A percentile compares a stretch with the other conserved stretches of the same genome.
phyloP scores from a whole-genome alignment of 176 grass and related monocot species.

The Eremochloa ophiuroides region DNA sequence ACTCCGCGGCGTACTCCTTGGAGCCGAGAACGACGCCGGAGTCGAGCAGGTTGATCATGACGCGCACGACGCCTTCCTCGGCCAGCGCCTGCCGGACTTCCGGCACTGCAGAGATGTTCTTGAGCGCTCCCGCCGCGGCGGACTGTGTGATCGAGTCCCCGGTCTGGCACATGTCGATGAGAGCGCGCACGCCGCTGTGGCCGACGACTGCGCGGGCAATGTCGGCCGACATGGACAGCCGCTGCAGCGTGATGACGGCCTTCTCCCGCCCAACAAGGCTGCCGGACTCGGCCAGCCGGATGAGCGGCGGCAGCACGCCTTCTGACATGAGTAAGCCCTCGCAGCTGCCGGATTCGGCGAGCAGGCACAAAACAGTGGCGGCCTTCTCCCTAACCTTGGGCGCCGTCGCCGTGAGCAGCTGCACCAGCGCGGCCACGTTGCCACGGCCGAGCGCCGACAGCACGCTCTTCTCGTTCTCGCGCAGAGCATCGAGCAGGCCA shows the following conservation, averaged over 20 bases:
- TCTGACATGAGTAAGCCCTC: slow-evolving; percentile 73
- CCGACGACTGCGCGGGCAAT: slow-evolving; percentile 72
- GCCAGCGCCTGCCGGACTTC: slow-evolving; percentile 71
- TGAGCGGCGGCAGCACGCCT: slow-evolving; percentile 71
- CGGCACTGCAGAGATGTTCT: slow-evolving; percentile 78
- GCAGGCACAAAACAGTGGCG: slow-evolving; percentile 59
- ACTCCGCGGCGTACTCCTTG: slow-evolving; percentile 94
- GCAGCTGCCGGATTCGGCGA: slow-evolving; percentile 73
- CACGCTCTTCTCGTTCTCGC: slow-evolving; percentile 88
- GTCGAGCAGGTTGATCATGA: slow-evolving; percentile 84
- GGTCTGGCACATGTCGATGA: slow-evolving; percentile 83
- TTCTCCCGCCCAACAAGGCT: slow-evolving; percentile 84
- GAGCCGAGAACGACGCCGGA: slow-evolving; percentile 64
- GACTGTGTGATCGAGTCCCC: slow-evolving; percentile 85
- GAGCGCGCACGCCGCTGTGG: slow-evolving; percentile 70
- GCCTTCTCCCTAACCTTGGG: slow-evolving; percentile 87
- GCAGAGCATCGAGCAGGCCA: slow-evolving; percentile 64
- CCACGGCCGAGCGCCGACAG: slow-evolving; percentile 62
- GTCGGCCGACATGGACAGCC: slow-evolving; percentile 69
- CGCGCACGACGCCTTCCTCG: slow-evolving; percentile 80
- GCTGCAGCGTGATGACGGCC: slow-evolving; percentile 82
- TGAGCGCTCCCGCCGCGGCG: slow-evolving; percentile 59
- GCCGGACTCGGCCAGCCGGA: slow-evolving; percentile 73
- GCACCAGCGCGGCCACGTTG: slow-evolving; percentile 82
- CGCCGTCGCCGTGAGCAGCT: slow-evolving; percentile 66